phyloP scores from a whole-genome alignment of 208 protist genomes.

The Leishmania braziliensis region DNA sequence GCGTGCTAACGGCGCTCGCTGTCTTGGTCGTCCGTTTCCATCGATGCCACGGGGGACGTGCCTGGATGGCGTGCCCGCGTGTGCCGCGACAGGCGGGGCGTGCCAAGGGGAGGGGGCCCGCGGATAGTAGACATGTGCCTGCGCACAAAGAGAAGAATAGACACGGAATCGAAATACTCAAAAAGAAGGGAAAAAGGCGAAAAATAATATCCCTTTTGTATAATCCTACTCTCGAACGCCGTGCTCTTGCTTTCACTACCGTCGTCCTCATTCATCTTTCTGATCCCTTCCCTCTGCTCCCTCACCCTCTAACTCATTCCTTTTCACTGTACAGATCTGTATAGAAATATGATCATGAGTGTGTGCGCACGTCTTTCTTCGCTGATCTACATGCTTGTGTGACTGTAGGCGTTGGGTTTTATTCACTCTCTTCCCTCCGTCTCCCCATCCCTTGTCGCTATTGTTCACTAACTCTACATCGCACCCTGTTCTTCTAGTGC shows the following conservation, averaged over 20 bases:
- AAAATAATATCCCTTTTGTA: neutral
- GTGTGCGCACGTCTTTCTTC: conserved; percentile 4
- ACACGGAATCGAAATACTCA: neutral
- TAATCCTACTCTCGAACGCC: too few relatives aligned
- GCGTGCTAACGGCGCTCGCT: neutral
- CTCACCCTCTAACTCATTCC: neutral
- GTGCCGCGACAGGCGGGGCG: neutral
- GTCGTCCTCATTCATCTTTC: neutral
- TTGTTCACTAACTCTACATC: neutral
- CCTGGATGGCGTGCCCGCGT: neutral
- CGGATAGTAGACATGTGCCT: neutral
- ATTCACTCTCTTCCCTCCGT: conserved; percentile 1
- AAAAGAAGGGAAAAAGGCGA: neutral
- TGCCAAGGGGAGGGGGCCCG: neutral
- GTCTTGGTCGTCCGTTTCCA: neutral
- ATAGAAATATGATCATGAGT: neutral
- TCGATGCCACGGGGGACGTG: neutral
- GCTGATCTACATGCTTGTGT: neutral
- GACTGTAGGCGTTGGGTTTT: neutral
- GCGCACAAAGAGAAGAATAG: neutral
- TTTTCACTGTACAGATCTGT: neutral
- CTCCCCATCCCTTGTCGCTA: neutral
- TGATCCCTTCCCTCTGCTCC: neutral
- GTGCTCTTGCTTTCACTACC: neutral
- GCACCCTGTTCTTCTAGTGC: neutral